Evolutionary conservation across 768 basidiomycete genomes (phyloP), one percentile per base, ranked within the genome.

Genomic region (Agrocybe praecox): DNA sequence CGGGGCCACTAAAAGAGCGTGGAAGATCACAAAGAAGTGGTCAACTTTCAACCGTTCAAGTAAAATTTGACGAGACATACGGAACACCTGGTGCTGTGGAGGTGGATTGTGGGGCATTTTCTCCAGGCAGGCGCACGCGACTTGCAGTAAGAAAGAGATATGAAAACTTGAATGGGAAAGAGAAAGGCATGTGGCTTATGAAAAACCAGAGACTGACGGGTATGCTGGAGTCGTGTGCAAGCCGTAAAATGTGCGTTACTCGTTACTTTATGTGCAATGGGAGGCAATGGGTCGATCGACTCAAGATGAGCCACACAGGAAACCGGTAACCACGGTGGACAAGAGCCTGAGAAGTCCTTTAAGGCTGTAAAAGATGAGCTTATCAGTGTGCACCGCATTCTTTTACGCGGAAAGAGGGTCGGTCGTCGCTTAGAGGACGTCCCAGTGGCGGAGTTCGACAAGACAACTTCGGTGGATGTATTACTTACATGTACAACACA

Each of bases 81-180:
- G 45, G 48, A 24, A 63, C 36, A 54, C 64, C 63, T 14, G 46
- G 63, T 47, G 69, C 65, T 40, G 60, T 59, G 33, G 65, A 19
- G 7, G 62, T 61, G 24, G 61, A 48, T 21, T 52, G 52, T 40
- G 58, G 51, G 18, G 60, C 53, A 8, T 54, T 46, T 63, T 80
- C 77, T 26, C 77, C 76, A 12, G 83, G 83, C 50, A 85, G 71
- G 60, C 78, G 80, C 53, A 85, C 76, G 53, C 74, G 76, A 59
- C 72, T 74, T 43, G 83, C 83, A 21, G 82, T 80, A 64, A 82
- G 74, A 67, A 84, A 70, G 60, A 85, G 73, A 66, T 84, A 75
- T 40, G 83, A 82, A 17, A 83, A 58, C 57, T 76, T 79, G 74
- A 83, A 74, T n/a, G 74, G 74, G 26, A 76, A 48, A 14, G n/a